Base-by-base conservation (phyloP, 192 early-diverging fungal species). In the Cetraspora pellucida region DNA sequence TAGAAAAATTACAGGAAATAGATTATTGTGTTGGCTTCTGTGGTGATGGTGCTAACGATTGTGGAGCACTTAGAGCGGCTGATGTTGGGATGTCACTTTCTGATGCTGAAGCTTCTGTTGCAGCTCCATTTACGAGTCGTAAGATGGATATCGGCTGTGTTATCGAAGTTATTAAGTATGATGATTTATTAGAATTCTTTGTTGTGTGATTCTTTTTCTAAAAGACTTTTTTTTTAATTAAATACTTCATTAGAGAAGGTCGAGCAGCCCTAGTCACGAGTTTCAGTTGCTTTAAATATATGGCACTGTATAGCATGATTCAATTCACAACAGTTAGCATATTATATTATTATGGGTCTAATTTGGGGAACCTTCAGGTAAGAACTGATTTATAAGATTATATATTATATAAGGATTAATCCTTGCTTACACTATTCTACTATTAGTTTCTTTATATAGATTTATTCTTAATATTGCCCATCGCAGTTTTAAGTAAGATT, bases 41-140 rank as follows among this genome's bases (percentile, higher is more conserved):
- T 80, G 98, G 98, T n/a, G 98, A 99, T 80, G 98, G 98, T 11
- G 96, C 98, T 21, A 99, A 99, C 77, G 98, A 99, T 81, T 96
- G 95, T 84, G 96, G 96, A 21, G 98, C 98, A 4, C 84, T 99
- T 16, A 95, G 97, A 69, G 92, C 93, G 0, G 97, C 95, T 21
- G 98, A 99, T 81, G 94, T 97, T 58, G 98, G 98, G 0, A 85
- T 99, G 21, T 97, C 95, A 13, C 86, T 99, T 61, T 96, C 95
- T 16, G 97, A 98, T 73, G 98, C 97, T 5, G 98, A 99, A 78
- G 95, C 97, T 2, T 95, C 93, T 58, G 97, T 99, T 14, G 98
- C 98, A 8, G 98, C 98, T 14, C 97, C 96, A 3, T 98, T 99
- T 81, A 98, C 97, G 0, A 95, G 94, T 61, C 89, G 90, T 58